A percentile compares a stretch with the other conserved stretches of the same genome.
phyloP scores from a whole-genome alignment of 306 rosid species.

The Prinsepia uniflora region DNA sequence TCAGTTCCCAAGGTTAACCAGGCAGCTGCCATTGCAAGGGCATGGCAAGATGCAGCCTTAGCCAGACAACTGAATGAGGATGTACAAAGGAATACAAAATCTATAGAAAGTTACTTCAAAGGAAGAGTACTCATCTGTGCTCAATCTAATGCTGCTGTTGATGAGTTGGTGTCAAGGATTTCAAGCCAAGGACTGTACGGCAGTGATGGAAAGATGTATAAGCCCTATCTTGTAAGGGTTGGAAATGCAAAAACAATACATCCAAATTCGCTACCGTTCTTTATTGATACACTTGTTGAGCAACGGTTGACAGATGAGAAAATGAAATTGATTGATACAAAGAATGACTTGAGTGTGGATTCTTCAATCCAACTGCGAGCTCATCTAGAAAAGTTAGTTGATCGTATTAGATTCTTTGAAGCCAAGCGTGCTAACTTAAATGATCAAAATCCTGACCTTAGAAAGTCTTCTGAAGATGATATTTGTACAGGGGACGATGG shows the following conservation, averaged over 20 bases:
- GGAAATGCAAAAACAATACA: slow-evolving; percentile 89
- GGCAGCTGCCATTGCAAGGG: slow-evolving; percentile 75
- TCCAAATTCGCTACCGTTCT: slow-evolving; percentile 82
- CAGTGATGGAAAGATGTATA: slow-evolving; percentile 67
- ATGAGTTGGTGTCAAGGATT: slow-evolving; percentile 91
- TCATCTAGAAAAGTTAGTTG: slow-evolving; percentile 72
- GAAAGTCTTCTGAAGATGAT: slow-evolving; percentile 38
- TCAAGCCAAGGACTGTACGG: slow-evolving; percentile 76
- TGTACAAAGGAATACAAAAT: slow-evolving; percentile 42
- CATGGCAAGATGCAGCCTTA: slow-evolving; percentile 99
- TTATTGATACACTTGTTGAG: slow-evolving; percentile 89
- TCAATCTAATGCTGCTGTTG: slow-evolving; percentile 98
- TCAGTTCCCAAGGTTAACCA: slow-evolving; percentile 44
- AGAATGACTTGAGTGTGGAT: slow-evolving; percentile 42
- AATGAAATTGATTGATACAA: slow-evolving; percentile 50
- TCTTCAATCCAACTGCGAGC: slow-evolving; percentile 59
- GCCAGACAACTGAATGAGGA: slow-evolving; percentile 69
- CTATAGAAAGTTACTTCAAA: slow-evolving; percentile 44
- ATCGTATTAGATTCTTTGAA: slow-evolving; percentile 74
- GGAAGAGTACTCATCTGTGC: slow-evolving; percentile 93
- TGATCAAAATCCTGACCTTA: slow-evolving; percentile 51
- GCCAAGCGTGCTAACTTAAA: slow-evolving; percentile 68
- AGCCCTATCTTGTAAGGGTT: slow-evolving; percentile 96
- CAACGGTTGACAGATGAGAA: slow-evolving; percentile 74
- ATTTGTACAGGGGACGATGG: slow-evolving; percentile 37